phyloP scores from a whole-genome alignment of 306 rosid genomes.

The Canavalia ensiformis region DNA sequence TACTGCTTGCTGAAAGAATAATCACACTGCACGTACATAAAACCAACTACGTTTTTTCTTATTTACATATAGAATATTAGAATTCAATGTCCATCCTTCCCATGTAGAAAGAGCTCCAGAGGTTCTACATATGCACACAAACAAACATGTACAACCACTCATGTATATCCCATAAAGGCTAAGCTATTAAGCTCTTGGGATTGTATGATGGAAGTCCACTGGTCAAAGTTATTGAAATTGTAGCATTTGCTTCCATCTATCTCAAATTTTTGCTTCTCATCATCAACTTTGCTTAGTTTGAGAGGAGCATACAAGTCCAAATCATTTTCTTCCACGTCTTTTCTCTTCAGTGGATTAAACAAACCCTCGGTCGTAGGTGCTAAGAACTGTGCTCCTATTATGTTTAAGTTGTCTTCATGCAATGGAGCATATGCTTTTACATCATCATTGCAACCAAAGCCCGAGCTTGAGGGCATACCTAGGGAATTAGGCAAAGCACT shows the following conservation, averaged over 20 bases:
- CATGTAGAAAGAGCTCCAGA: slow-evolving; percentile 30
- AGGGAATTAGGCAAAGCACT: slow-evolving; percentile 44
- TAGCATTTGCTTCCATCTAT: slow-evolving; percentile 41
- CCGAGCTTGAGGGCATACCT: slow-evolving; percentile 53
- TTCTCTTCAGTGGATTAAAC: slow-evolving; percentile 57
- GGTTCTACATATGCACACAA: slow-evolving; percentile 37
- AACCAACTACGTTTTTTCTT: slow-evolving; percentile 32
- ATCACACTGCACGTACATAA: slow-evolving; percentile 32
- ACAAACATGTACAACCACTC: slow-evolving; percentile 24
- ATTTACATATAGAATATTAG: slow-evolving; percentile 41
- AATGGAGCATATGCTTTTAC: slow-evolving; percentile 41
- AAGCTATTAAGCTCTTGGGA: slow-evolving; percentile 58
- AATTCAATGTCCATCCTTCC: slow-evolving; percentile 19
- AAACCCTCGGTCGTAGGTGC: slow-evolving; percentile 50
- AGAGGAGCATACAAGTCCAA: slow-evolving; percentile 38
- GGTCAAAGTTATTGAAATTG: slow-evolving; percentile 50
- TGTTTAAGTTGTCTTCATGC: slow-evolving; percentile 43
- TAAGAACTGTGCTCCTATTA: slow-evolving; percentile 39
- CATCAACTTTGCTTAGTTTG: slow-evolving; percentile 37
- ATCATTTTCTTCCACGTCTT: slow-evolving; percentile 47
- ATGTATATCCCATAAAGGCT: slow-evolving; percentile 46
- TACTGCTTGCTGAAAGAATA: slow-evolving; percentile 40
- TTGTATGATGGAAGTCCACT: slow-evolving; percentile 55
- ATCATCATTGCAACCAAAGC: slow-evolving; percentile 39
- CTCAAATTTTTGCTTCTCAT: slow-evolving; percentile 38